Base-by-base conservation (phyloP, 768 basidiomycete species). In the Russula vinacea region DNA sequence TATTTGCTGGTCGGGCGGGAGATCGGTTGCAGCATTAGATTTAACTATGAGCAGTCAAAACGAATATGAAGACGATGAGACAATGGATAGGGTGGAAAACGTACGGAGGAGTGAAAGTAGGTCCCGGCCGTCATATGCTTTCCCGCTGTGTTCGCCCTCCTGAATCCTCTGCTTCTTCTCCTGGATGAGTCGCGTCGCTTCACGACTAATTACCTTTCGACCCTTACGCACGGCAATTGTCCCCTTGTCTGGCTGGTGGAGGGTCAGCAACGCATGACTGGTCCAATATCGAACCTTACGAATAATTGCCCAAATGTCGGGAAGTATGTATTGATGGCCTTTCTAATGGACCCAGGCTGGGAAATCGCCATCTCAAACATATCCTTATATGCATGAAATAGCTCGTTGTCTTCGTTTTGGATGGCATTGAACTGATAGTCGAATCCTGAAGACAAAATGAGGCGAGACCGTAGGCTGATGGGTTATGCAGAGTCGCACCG, bases 401-500 rank as follows among this genome's bases (percentile, higher is more conserved):
- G 79, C 68, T 89, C 87, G 64, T 93, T 91, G 1, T 87, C 79
- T 70, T 90, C 87, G 51, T 90, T 81, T 52, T 88, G 81, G 40
- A 96, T 87, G 1, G 94, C 86, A 65, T 90, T 85, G 77, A 97
- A 94, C 62, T 87, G 79, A 70, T 95, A 95, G 67, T 87, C 90
- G 71, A 95, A 96, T 2, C 89, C 91, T 92, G 35, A 56, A 9
- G 16, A 35, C 51, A 14, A 2, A 5, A 42, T 5, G 33, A 22
- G 29, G 29, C 5, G 29, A n/a, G 7, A 5, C 22, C n/a, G 10
- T 56, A 6, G 32, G 57, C 33, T 1, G 32, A 19, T 29, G n/a
- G 13, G 16, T 3, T 5, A 54, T 17, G 13, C 5, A 50, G 37
- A 19, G 19, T 29, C 78, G 52, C 60, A 90, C 90, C 90, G 47